Conservation (phyloP, 2,329 filamentous ascomycete species). For the Sclerotinia glacialis region DNA sequence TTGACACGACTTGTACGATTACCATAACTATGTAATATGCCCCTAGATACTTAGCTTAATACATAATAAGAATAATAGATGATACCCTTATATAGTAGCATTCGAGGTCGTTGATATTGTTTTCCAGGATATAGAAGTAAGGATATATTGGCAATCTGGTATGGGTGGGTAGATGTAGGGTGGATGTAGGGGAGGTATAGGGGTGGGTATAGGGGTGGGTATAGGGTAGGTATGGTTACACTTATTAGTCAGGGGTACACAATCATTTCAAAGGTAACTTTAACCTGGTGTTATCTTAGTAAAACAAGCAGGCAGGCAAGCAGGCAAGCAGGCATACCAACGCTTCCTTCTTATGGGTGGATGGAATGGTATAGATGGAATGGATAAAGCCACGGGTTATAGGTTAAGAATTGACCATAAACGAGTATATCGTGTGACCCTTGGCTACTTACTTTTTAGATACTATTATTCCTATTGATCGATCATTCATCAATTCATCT, state of each 20-base stretch:
- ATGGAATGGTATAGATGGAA: not conserved
- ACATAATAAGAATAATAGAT: conserved; percentile 21
- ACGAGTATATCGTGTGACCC: not conserved
- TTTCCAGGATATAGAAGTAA: not conserved
- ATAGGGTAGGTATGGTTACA: no score
- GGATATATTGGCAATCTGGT: no score
- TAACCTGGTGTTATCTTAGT: no score
- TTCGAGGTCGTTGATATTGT: no score
- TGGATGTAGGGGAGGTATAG: no score
- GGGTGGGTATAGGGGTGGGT: no score
- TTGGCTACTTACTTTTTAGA: not conserved
- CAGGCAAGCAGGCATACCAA: no score
- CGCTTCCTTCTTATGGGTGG: no score
- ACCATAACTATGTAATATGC: conserved; percentile 21
- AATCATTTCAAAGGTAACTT: not conserved
- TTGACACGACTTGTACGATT: conserved; percentile 23
- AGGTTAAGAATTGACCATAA: no score
- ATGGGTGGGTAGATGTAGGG: no score
- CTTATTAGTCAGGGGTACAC: conserved; percentile 5
- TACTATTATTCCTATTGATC: not conserved
- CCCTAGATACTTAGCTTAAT: conserved; percentile 18
- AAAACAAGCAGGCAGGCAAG: not conserved
- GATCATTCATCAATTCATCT: not conserved
- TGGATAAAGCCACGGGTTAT: not conserved
- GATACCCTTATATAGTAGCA: not conserved